phyloP scores from a whole-genome alignment of 257 asterid species.

The Capsicum rhomboideum region DNA sequence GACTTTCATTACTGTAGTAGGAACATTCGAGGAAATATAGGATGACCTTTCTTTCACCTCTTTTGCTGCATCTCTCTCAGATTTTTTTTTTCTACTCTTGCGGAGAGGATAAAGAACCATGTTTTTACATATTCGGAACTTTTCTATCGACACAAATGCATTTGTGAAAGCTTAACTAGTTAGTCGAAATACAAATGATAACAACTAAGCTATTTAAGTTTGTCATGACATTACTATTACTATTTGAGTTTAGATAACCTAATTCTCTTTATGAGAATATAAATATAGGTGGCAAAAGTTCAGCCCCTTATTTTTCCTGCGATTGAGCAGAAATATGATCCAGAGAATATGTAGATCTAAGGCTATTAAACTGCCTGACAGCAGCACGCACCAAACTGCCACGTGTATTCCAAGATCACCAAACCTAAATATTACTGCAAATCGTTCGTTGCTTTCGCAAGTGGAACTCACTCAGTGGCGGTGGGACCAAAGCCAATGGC shows the following conservation, averaged over 20 bases:
- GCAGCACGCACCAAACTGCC: slow-evolving; percentile 7
- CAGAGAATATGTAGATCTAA: neutral
- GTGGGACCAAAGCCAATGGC: neutral
- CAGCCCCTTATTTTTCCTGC: neutral
- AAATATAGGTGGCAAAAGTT: neutral
- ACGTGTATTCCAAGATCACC: neutral
- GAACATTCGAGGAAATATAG: neutral
- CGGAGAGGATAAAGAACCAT: neutral
- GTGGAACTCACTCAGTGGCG: neutral
- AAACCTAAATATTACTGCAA: neutral
- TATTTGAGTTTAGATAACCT: neutral
- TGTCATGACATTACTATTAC: neutral
- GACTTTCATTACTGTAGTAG: neutral
- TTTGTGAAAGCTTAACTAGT: neutral
- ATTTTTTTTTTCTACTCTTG: neutral
- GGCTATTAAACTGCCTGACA: neutral
- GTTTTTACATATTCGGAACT: neutral
- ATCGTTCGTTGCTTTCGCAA: neutral
- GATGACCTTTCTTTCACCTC: neutral
- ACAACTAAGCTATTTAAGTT: neutral
- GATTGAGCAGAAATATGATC: neutral
- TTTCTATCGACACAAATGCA: neutral
- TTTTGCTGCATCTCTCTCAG: neutral
- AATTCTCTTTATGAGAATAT: neutral
- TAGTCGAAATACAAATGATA: neutral